Evolutionary conservation across 495 filamentous ascomycete species (phyloP).

Genomic region (Penicillium alfredii): DNA sequence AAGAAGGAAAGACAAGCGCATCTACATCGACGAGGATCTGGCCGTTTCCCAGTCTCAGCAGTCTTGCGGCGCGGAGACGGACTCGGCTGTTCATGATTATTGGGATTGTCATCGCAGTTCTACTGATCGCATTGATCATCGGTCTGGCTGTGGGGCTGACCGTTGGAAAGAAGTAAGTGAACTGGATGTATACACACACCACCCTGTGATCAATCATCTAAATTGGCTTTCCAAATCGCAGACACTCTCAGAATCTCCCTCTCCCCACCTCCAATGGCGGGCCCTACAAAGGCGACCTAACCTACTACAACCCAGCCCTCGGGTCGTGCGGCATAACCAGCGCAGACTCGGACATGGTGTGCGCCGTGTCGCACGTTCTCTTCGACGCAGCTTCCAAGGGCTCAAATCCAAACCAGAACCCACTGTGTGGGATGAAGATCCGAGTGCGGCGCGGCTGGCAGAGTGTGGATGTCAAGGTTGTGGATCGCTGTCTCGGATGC

Average conservation of each 20-base stretch:
- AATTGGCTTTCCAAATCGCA: no score
- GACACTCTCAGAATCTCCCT: conserved; percentile 38
- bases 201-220: no score
- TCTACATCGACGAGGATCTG: no score
- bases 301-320: conserved; percentile 62
- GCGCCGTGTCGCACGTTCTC: conserved; percentile 58
- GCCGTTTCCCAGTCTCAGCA: no score
- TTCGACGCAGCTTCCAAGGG: conserved; percentile 56
- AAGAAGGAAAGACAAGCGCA: neutral
- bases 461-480: conserved; percentile 61
- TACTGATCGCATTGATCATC: conserved; percentile 47
- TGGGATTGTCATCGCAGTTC: conserved; percentile 20
- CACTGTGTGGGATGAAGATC: conserved; percentile 61
- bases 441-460: conserved; percentile 47
- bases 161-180: conserved; percentile 15
- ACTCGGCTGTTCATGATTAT: conserved; percentile 24
- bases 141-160: conserved; percentile 51
- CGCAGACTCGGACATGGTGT: conserved; percentile 48
- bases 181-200: no score
- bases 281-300: conserved; percentile 59
- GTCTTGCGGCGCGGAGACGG: no score
- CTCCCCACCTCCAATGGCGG: conserved; percentile 47
- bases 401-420: conserved; percentile 62
- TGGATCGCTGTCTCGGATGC: conserved; percentile 71
- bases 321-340: conserved; percentile 65